phyloP scores from a whole-genome alignment of 2,329 filamentous ascomycete species.

The Colletotrichum filicis region DNA sequence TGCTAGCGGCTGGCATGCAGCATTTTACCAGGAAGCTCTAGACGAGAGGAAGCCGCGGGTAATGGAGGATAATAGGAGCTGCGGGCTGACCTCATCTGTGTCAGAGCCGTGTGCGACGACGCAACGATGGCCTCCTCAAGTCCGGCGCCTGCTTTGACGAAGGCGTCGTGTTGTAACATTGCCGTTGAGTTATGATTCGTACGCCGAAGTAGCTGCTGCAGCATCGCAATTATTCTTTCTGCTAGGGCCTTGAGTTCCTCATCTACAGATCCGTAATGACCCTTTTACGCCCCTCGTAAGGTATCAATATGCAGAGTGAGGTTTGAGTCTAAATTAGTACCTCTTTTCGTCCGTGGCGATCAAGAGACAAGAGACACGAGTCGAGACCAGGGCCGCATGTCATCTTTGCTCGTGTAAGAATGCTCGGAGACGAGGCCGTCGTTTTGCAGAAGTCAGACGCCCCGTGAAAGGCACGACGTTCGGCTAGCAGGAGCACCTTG shows the following conservation, averaged over 20 bases:
- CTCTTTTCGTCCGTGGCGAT: conserved; percentile 7
- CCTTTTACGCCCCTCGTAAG: neutral
- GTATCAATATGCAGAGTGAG: neutral
- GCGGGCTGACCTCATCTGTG: conserved; percentile 37
- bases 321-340: conserved; percentile 17
- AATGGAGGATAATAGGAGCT: conserved; percentile 30
- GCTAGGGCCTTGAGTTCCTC: neutral
- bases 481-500: conserved; percentile 18
- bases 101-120: conserved; percentile 32
- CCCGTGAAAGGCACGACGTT: conserved; percentile 21
- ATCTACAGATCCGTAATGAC: neutral
- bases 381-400: neutral
- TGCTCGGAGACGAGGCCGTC: conserved; percentile 14
- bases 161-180: neutral
- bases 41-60: conserved; percentile 36
- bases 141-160: neutral
- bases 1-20: conserved; percentile 15
- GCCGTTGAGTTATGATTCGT: neutral
- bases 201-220: neutral
- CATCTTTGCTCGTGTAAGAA: conserved; percentile 11
- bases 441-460: conserved; percentile 19
- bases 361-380: conserved; percentile 11
- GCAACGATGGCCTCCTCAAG: conserved; percentile 1
- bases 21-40: conserved; percentile 13
- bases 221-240: neutral